A percentile compares a stretch with the other conserved stretches of the same genome.
Conservation (phyloP, 805 yeast species). For the Candida wancherniae region DNA sequence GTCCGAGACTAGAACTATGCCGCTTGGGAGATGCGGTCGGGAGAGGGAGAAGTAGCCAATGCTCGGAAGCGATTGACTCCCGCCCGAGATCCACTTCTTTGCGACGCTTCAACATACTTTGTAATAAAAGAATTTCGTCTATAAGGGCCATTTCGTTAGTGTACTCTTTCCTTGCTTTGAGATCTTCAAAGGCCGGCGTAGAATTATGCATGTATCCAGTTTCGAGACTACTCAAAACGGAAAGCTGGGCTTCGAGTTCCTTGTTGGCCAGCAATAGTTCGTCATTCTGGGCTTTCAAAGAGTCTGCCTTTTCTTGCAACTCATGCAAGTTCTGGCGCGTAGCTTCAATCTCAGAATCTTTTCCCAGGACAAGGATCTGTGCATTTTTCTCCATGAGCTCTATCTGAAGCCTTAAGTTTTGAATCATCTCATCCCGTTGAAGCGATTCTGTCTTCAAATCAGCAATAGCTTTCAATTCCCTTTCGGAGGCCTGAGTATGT, state of each 20-base stretch:
- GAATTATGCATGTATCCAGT: conserved; percentile 11
- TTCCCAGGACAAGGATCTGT: conserved; percentile 24
- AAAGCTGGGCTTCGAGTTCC: conserved; percentile 21
- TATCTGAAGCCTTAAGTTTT: conserved; percentile 44
- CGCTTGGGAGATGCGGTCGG: too few species aligned
- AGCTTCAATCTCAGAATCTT: conserved; percentile 22
- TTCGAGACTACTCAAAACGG: conserved; percentile 21
- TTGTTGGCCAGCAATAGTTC: conserved; percentile 19
- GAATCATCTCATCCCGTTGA: conserved; percentile 26
- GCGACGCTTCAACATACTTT: conserved; percentile 30
- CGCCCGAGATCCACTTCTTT: too few species aligned
- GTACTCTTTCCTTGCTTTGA: conserved; percentile 29
- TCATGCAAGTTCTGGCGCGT: conserved; percentile 9
- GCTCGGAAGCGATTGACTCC: too few species aligned
- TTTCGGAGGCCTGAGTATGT: too few species aligned
- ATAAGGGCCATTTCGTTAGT: conserved; percentile 33
- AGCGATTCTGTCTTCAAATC: too few species aligned
- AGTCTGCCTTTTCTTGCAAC: conserved; percentile 8
- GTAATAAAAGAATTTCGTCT: conserved; percentile 42
- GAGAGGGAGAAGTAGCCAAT: too few species aligned
- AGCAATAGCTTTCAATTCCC: too few species aligned
- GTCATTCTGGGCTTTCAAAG: conserved; percentile 19
- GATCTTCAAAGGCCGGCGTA: conserved; percentile 23
- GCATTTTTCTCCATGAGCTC: conserved; percentile 43
- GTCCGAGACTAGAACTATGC: too few species aligned